Conservation (phyloP, 345 rosid genomes). For the Crucihimalaya himalaica region DNA sequence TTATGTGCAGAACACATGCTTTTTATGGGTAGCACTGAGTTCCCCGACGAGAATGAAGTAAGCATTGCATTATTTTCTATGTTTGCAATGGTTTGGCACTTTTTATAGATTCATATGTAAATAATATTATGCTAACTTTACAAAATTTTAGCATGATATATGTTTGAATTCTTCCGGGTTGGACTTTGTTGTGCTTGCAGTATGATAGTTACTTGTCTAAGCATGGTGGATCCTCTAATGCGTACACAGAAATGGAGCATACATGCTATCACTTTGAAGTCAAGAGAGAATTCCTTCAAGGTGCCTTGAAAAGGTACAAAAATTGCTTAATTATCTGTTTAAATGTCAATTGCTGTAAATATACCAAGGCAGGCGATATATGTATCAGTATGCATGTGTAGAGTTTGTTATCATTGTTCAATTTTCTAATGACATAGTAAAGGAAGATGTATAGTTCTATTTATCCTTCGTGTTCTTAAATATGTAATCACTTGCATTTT, state of each 20-base stretch:
- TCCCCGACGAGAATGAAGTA: slow-evolving; percentile 98
- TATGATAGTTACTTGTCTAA: slow-evolving; percentile 98
- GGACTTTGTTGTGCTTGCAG: slow-evolving; percentile 67
- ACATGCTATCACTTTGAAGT: slow-evolving; percentile 99
- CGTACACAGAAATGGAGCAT: slow-evolving; percentile 92
- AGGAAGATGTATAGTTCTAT: background rate
- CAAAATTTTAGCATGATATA: background rate
- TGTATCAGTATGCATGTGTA: slow-evolving; percentile 14
- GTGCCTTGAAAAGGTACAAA: slow-evolving; percentile 80
- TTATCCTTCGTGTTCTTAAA: background rate
- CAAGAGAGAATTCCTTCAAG: slow-evolving; percentile 78
- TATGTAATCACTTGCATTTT: slow-evolving; percentile 1
- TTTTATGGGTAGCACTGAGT: slow-evolving; percentile 95
- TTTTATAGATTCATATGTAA: background rate
- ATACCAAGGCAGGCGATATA: background rate
- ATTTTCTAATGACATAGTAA: background rate
- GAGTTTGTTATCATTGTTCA: slow-evolving; percentile 17
- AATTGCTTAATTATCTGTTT: background rate
- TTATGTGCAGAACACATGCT: slow-evolving; percentile 85
- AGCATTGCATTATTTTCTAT: slow-evolving; percentile 34
- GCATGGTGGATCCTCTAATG: slow-evolving; percentile 98
- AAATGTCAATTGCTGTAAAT: slow-evolving; percentile 1
- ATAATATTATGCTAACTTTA: slow-evolving; percentile 2
- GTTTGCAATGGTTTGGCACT: background rate
- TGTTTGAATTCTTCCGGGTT: slow-evolving; percentile 29